Base-by-base conservation (phyloP, 1,139 yeast genomes). In the Hanseniaspora sp. region DNA sequence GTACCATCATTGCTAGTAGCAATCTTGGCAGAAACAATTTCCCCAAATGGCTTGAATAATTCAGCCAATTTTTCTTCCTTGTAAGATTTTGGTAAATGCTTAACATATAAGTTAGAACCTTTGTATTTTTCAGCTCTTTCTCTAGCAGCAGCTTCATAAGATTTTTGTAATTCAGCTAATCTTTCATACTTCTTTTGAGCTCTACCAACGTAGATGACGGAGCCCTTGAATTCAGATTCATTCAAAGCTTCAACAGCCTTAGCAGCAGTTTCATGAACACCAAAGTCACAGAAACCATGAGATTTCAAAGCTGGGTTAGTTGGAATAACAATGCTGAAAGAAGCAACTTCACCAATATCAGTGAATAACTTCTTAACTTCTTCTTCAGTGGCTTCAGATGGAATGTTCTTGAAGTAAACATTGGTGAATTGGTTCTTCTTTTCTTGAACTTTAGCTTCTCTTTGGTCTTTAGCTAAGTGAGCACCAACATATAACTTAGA, bases 121-220 rank as follows among this genome's bases (percentile, higher is more conserved):
- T 90, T 96, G 78, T 86, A 90, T 76, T 90, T 90, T 69, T 85
- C 82, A 71, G 87, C 76, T 74, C 87, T 87, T 77, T 92, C 97
- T 70, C 85, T 79, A 72, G 95, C 84, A 64, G 86, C 83, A 63
- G 87, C 82, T 75, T 94, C 97, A 76, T 87, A 85, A 75, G 87
- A 95, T 75, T 83, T 85, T 79, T 86, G 88, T 73, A 92, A 85
- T 74, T 90, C 95, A 76, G 88, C 96, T 70, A 84, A 75, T 77
- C 99, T 90, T 79, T 92, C 99, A 73, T 86, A 79, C 81, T 88
- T 92, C 88, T 88, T 92, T 78, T 92, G 98, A 64, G 99, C 99
- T 75, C 98, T 88, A 66, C 96, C 96, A 66, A 92, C 98, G 72
- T 83, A 92, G 63, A 92, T 76, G 73, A 78, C 80, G 76, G 86